phyloP scores from a whole-genome alignment of 805 yeast genomes.

The Starmera pachycereana region DNA sequence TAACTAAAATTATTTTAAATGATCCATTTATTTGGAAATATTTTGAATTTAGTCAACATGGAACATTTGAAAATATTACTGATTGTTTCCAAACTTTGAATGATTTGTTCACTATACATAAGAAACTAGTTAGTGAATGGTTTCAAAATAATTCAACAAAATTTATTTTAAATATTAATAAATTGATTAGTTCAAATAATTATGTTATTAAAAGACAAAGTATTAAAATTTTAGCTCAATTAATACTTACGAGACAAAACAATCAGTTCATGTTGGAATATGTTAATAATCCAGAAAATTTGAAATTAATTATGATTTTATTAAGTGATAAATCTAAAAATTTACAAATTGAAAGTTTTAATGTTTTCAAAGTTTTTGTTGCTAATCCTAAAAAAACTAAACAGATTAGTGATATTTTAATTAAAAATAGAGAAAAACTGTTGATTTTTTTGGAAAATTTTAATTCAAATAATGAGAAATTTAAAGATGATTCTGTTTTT shows the following conservation, averaged over 20 bases:
- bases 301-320: conserved; percentile 78
- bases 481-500: conserved; percentile 52
- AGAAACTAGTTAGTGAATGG: conserved; percentile 61
- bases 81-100: conserved; percentile 75
- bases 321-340: conserved; percentile 84
- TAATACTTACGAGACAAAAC: conserved; percentile 64
- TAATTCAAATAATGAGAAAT: conserved; percentile 37
- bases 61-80: conserved; percentile 82
- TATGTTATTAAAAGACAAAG: conserved; percentile 93
- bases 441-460: conserved; percentile 59
- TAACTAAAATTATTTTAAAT: conserved; percentile 49
- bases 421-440: conserved; percentile 74
- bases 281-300: conserved; percentile 70
- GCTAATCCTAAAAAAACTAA: conserved; percentile 90
- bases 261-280: conserved; percentile 64
- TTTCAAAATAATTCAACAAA: conserved; percentile 40
- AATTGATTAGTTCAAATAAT: conserved; percentile 62
- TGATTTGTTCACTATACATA: conserved; percentile 62
- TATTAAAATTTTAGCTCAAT: conserved; percentile 59
- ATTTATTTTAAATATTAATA: conserved; percentile 57
- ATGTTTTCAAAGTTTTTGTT: conserved; percentile 89
- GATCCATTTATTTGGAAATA: conserved; percentile 69
- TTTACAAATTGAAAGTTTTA: conserved; percentile 83
- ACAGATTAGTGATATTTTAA: conserved; percentile 67
- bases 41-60: conserved; percentile 65